A percentile compares a stretch with the other conserved stretches of the same genome.
Conservation (phyloP, 495 filamentous ascomycete species). For the Neurospora sp. region DNA sequence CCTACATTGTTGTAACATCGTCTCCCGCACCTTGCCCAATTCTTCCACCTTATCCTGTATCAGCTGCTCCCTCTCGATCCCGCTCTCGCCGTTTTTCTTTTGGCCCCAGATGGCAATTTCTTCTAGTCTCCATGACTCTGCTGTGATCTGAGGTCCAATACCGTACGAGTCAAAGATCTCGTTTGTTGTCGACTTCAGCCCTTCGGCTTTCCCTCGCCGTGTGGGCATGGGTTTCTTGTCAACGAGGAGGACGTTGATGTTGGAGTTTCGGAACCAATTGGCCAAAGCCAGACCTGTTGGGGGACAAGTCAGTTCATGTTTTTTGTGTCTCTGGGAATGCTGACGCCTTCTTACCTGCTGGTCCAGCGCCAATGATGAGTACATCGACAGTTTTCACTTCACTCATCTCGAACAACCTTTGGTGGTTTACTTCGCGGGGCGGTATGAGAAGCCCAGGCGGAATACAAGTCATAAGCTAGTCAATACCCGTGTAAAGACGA, state of each 20-base stretch:
- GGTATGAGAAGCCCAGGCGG: background rate
- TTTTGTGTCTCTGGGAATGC: too few relatives aligned
- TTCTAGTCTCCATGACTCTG: constrained; percentile 13
- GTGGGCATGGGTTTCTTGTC: constrained; percentile 9
- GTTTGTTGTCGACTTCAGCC: constrained; percentile 11
- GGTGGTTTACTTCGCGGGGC: background rate
- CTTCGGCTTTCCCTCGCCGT: constrained; percentile 9
- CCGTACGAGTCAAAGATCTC: constrained; percentile 13
- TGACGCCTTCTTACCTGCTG: too few relatives aligned
- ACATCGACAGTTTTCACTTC: constrained; percentile 29
- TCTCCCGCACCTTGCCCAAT: constrained; percentile 8
- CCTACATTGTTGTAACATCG: constrained; percentile 5
- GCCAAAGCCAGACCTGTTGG: constrained; percentile 8
- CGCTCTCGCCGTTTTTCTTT: background rate
- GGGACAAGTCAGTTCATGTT: too few relatives aligned
- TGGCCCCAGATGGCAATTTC: constrained; percentile 12
- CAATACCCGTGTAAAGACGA: background rate
- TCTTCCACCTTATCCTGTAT: constrained; percentile 9
- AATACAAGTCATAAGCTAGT: background rate
- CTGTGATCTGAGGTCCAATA: constrained; percentile 3
- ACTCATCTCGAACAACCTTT: background rate
- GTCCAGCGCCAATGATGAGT: constrained; percentile 58
- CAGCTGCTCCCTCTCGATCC: constrained; percentile 12
- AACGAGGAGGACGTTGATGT: constrained; percentile 6
- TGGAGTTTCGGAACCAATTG: constrained; percentile 10